Conservation (phyloP, 257 asterid genomes). For the Echites panduratus region DNA sequence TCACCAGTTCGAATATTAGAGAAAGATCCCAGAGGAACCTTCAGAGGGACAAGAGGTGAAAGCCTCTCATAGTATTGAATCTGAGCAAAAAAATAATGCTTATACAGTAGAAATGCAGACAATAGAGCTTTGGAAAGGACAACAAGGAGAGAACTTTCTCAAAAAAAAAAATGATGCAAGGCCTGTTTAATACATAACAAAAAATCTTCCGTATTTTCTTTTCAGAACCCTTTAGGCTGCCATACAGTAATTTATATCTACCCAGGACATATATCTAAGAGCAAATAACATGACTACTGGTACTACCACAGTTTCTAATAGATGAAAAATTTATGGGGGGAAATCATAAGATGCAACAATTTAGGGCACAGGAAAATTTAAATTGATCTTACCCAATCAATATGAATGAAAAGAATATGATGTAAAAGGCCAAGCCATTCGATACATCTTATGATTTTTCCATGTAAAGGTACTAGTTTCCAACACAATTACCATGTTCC, state of each 20-base stretch:
- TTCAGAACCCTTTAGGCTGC: background rate
- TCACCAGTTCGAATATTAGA: conserved; percentile 72
- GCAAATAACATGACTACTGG: too few species aligned
- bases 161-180: background rate
- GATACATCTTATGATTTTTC: too few species aligned
- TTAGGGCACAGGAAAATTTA: background rate
- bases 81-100: conserved; percentile 32
- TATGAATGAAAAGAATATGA: background rate
- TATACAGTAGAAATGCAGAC: background rate
- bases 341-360: background rate
- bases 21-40: conserved; percentile 65
- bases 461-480: background rate
- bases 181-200: background rate
- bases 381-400: background rate
- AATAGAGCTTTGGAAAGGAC: background rate
- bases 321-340: background rate
- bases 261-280: background rate
- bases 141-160: background rate
- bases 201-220: background rate
- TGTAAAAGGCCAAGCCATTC: background rate
- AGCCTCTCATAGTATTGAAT: conserved; percentile 85
- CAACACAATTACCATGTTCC: background rate
- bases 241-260: background rate
- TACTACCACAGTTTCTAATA: background rate
- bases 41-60: conserved; percentile 85